These are phyloP conservation scores for Neurospora sp. DNA, from an alignment of 2,329 filamentous ascomycete species.

Conservation along the genomic window DNA sequence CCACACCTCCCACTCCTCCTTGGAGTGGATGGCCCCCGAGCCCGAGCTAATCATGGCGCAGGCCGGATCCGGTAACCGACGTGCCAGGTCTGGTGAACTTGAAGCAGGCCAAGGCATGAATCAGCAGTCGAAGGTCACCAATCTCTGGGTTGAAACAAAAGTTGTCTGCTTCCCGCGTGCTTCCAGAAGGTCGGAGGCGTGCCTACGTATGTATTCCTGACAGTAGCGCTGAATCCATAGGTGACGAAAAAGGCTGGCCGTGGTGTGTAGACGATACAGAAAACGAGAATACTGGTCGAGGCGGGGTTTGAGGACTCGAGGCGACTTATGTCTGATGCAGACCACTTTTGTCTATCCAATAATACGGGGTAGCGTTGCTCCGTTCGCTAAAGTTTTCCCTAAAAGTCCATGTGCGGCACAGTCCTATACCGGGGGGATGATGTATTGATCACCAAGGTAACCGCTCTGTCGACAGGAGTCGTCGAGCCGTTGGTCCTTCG, in stretches of 20 bases:
- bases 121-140: background rate
- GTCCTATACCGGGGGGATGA: background rate
- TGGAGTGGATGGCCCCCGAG: background rate
- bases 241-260: background rate
- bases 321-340: background rate
- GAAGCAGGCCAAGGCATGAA: background rate
- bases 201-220: background rate
- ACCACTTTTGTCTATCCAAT: background rate
- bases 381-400: background rate
- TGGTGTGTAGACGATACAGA: background rate
- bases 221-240: background rate
- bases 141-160: background rate
- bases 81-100: background rate
- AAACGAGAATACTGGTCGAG: background rate
- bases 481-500: background rate
- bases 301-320: background rate
- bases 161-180: background rate
- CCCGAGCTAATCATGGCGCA: background rate
- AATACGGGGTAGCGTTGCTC: background rate
- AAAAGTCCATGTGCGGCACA: background rate
- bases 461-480: background rate
- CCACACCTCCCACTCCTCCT: background rate
- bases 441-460: background rate
- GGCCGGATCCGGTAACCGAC: background rate
- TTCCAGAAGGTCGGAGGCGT: background rate